Evolutionary conservation across 768 basidiomycete genomes (phyloP).

Genomic region (Mycena leptocephala): DNA sequence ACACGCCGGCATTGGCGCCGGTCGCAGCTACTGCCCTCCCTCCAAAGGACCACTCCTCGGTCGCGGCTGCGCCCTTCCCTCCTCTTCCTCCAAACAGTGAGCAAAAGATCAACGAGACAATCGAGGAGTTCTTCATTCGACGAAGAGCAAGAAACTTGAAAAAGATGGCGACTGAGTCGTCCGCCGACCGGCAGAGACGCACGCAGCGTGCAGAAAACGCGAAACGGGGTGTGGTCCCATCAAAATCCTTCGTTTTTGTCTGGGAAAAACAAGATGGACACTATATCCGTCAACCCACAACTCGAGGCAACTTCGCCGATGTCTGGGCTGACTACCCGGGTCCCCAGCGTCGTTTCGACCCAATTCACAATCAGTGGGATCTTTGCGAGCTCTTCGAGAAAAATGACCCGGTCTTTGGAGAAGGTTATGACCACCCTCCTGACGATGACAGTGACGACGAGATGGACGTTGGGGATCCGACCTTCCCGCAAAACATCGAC

Average conservation of each 20-base stretch:
- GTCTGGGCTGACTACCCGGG: background rate
- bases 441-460: background rate
- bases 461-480: background rate
- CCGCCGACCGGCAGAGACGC: background rate
- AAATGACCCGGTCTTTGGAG: background rate
- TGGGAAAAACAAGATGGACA: slow-evolving; percentile 4
- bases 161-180: background rate
- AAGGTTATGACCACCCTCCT: background rate
- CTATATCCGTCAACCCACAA: background rate
- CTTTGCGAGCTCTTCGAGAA: background rate
- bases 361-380: background rate
- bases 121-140: background rate
- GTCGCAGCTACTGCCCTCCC: background rate
- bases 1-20: background rate
- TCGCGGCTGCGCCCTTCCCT: background rate
- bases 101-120: background rate
- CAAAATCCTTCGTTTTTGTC: background rate
- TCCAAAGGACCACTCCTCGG: background rate
- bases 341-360: background rate
- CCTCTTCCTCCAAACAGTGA: background rate
- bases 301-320: background rate
- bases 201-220: background rate
- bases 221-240: background rate
- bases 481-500: too few species aligned
- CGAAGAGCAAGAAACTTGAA: background rate